Percentiles rank a stretch among this genome's conserved stretches.
These are phyloP conservation scores for Prunus persica DNA, from an alignment of 306 rosid species.

Conservation along the genomic window Prunus_persica_NCBIv2 NC_034014.1:20037501-20038000, in stretches of 20 bases:
- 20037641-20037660: constrained; percentile 47
- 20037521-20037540: background rate
- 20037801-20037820: constrained; percentile 62
- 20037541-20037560: background rate
- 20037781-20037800: constrained; percentile 81
- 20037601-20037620: constrained; percentile 10
- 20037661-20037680: constrained; percentile 83
- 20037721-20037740: constrained; percentile 80
- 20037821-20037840: constrained; percentile 65
- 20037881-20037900: constrained; percentile 18
- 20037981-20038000: background rate
- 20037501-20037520: background rate
- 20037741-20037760: constrained; percentile 88
- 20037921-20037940: background rate
- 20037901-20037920: constrained; percentile 2
- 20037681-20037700: constrained; percentile 99
- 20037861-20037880: constrained; percentile 15
- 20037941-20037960: background rate
- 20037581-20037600: background rate
- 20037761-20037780: constrained; percentile 75
- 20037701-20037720: constrained; percentile 99
- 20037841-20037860: constrained; percentile 22
- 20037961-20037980: background rate
- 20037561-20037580: background rate
- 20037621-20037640: constrained; percentile 22